Percentiles rank a stretch among this genome's conserved stretches.
These are phyloP conservation scores for Bipolaris gigantea DNA, from an alignment of 2,329 filamentous ascomycete genomes.

Conservation along the genomic window DNA sequence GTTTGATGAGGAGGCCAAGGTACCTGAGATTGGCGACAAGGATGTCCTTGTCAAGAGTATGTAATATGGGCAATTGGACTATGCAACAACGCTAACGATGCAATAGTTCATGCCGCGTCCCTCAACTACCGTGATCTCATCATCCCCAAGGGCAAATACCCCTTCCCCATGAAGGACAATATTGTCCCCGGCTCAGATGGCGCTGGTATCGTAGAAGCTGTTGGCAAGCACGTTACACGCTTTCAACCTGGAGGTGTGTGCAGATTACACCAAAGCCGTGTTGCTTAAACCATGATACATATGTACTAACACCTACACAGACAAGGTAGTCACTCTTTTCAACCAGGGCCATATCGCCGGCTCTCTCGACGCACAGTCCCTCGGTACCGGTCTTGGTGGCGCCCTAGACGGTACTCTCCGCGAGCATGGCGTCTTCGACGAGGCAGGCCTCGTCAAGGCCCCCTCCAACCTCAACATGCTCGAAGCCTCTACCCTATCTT, in stretches of 20 bases:
- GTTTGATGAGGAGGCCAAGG: conserved; percentile 52
- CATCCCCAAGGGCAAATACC: conserved; percentile 52
- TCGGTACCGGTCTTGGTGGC: conserved; percentile 66
- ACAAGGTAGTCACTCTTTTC: conserved; percentile 66
- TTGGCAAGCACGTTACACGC: conserved; percentile 59
- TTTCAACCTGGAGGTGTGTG: conserved; percentile 55
- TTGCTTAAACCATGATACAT: neutral
- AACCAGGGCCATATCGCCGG: conserved; percentile 60
- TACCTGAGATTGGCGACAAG: conserved; percentile 67
- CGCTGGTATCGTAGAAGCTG: conserved; percentile 54
- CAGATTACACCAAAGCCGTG: neutral
- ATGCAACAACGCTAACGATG: conserved; percentile 7
- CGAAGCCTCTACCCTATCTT: conserved; percentile 53
- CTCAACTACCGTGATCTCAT: conserved; percentile 56
- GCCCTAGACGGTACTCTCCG: conserved; percentile 68
- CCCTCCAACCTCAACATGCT: conserved; percentile 59
- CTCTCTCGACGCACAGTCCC: conserved; percentile 44
- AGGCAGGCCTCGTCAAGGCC: conserved; percentile 65
- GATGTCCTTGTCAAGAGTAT: conserved; percentile 70
- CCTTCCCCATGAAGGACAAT: conserved; percentile 46
- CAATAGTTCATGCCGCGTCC: conserved; percentile 50
- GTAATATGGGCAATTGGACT: conserved; percentile 10
- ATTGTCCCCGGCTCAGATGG: conserved; percentile 56
- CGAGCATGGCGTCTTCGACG: conserved; percentile 67
- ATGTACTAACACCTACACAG: conserved; percentile 33